phyloP scores from a whole-genome alignment of 257 asterid species.

The Gynochthodes officinalis region DNA sequence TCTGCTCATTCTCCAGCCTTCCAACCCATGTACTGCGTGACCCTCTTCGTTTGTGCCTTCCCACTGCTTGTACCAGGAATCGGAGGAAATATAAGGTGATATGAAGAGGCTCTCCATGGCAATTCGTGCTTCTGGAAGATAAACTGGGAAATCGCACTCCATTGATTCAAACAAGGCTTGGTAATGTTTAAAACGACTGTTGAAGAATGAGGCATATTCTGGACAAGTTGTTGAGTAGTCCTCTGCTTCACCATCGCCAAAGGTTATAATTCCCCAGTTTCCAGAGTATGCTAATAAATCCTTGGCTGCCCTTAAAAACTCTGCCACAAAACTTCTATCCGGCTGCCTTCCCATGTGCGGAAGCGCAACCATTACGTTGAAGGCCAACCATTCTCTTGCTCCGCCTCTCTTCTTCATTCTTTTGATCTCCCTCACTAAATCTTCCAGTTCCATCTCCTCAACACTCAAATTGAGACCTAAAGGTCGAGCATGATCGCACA shows the following conservation, averaged over 20 bases:
- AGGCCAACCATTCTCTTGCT: slow-evolving; percentile 48
- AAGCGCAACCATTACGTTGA: slow-evolving; percentile 64
- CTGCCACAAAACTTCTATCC: slow-evolving; percentile 27
- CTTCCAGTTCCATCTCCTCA: slow-evolving; percentile 40
- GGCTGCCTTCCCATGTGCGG: slow-evolving; percentile 63
- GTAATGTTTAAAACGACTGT: slow-evolving; percentile 38
- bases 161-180: slow-evolving; percentile 54
- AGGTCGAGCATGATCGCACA: slow-evolving; percentile 42
- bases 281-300: slow-evolving; percentile 22
- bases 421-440: slow-evolving; percentile 32
- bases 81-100: slow-evolving; percentile 46
- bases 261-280: slow-evolving; percentile 41
- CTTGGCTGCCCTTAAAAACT: slow-evolving; percentile 47
- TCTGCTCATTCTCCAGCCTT: slow-evolving; percentile 39
- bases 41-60: slow-evolving; percentile 25
- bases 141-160: slow-evolving; percentile 55
- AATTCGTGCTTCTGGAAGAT: slow-evolving; percentile 62
- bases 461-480: slow-evolving; percentile 38
- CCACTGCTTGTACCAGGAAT: slow-evolving; percentile 47
- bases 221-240: slow-evolving; percentile 16
- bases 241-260: slow-evolving; percentile 62
- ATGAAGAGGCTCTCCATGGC: slow-evolving; percentile 58
- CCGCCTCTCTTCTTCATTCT: slow-evolving; percentile 27
- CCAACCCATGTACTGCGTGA: slow-evolving; percentile 14
- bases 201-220: slow-evolving; percentile 39